Conservation (phyloP, 2,329 filamentous ascomycete species). For the Byssochlamys sp. region DNA sequence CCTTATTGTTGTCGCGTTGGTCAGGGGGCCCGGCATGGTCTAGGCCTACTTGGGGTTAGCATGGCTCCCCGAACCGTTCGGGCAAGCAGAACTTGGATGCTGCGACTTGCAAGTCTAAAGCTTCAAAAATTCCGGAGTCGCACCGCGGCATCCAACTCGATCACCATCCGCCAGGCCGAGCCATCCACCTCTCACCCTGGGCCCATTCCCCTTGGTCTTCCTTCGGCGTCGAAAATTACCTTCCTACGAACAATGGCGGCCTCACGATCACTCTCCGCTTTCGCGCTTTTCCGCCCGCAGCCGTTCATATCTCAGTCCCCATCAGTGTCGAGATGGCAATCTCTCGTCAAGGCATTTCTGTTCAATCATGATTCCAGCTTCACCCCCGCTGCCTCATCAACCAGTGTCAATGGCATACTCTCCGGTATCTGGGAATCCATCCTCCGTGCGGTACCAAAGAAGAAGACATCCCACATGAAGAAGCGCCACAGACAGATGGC, state of each 20-base stretch:
- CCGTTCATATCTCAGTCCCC: slow-evolving; percentile 11
- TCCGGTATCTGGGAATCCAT: slow-evolving; percentile 87
- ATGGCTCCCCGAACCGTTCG: neutral
- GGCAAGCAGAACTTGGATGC: neutral
- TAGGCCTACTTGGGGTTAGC: slow-evolving; percentile 24
- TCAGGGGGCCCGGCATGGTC: slow-evolving; percentile 24
- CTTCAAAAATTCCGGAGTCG: slow-evolving; percentile 9
- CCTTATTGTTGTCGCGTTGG: slow-evolving; percentile 14
- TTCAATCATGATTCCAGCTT: slow-evolving; percentile 49
- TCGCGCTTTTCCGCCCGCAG: slow-evolving; percentile 17
- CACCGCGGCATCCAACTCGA: neutral
- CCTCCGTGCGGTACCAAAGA: slow-evolving; percentile 88
- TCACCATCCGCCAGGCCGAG: slow-evolving; percentile 1
- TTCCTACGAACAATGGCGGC: slow-evolving; percentile 16
- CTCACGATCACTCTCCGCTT: slow-evolving; percentile 13
- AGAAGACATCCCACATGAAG: slow-evolving; percentile 95
- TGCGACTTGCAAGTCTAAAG: slow-evolving; percentile 6
- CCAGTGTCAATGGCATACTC: slow-evolving; percentile 59
- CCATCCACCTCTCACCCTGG: neutral
- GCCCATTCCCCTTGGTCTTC: neutral
- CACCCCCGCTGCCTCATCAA: slow-evolving; percentile 49
- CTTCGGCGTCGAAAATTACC: neutral
- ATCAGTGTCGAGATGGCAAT: slow-evolving; percentile 18
- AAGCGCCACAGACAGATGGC: slow-evolving; percentile 89
- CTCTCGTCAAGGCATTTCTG: slow-evolving; percentile 34